phyloP scores from a whole-genome alignment of 345 rosid genomes.

The Brassica carinata region DNA sequence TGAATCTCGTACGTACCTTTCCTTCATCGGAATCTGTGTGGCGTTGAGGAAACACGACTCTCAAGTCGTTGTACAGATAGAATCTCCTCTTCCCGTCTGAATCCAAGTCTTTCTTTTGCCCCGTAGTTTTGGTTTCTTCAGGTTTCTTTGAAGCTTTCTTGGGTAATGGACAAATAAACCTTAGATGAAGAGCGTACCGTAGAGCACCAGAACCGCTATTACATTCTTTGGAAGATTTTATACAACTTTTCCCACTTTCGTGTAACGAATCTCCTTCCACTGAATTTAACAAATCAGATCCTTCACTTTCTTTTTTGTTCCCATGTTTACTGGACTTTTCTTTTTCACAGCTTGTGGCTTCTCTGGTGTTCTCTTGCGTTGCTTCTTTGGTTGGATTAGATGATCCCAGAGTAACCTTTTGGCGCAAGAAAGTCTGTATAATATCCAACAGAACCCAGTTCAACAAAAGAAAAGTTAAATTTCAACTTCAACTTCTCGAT shows the following conservation, averaged over 20 bases:
- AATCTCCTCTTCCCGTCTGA: conserved; percentile 64
- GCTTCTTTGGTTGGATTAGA: conserved; percentile 46
- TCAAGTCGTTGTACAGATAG: conserved; percentile 81
- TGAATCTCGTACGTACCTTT: conserved; percentile 57
- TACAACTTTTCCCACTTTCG: conserved; percentile 38
- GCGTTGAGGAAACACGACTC: conserved; percentile 91
- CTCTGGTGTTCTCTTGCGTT: conserved; percentile 44
- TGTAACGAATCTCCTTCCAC: conserved; percentile 36
- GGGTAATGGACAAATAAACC: conserved; percentile 67
- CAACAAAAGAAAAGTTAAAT: not conserved
- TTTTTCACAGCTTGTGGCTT: conserved; percentile 33
- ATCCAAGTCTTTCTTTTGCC: conserved; percentile 43
- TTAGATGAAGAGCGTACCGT: conserved; percentile 91
- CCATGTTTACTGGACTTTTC: not conserved
- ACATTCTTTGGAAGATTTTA: conserved; percentile 54
- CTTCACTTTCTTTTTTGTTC: conserved; percentile 39
- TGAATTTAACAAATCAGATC: conserved; percentile 30
- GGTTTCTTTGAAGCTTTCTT: conserved; percentile 63
- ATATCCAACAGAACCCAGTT: not conserved
- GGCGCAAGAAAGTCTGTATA: conserved; percentile 83
- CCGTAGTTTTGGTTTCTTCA: conserved; percentile 43
- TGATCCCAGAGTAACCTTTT: conserved; percentile 79
- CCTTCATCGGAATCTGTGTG: conserved; percentile 97
- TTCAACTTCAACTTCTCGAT: not conserved
- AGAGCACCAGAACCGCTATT: conserved; percentile 62